Evolutionary conservation across 306 rosid genomes (phyloP).

Genomic region (Purshia tridentata): DNA sequence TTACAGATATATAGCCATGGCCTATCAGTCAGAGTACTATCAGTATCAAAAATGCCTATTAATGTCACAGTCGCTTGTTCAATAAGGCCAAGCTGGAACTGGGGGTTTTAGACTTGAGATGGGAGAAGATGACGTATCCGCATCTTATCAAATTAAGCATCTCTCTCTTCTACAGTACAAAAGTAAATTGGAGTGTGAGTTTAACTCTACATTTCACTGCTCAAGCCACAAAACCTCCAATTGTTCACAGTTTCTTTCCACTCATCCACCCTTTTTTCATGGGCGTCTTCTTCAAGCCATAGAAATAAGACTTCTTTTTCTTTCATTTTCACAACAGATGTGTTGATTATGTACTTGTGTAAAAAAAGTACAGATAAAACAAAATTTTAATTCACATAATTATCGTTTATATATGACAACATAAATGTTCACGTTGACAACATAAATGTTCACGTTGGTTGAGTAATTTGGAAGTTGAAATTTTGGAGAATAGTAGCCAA

Average conservation of each 20-base stretch:
- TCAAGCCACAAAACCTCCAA: background rate
- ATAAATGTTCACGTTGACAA: too few species aligned
- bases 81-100: too few species aligned
- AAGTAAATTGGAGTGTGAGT: background rate
- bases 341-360: too few species aligned
- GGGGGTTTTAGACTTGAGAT: too few species aligned
- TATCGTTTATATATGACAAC: too few species aligned
- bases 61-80: background rate
- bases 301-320: background rate
- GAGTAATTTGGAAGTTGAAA: too few species aligned
- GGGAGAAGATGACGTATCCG: too few species aligned
- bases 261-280: constrained; percentile 25
- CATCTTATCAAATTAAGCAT: too few species aligned
- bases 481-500: too few species aligned
- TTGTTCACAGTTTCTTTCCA: background rate
- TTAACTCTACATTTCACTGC: background rate
- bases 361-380: too few species aligned
- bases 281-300: constrained; percentile 11
- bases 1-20: background rate
- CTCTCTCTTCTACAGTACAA: background rate
- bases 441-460: too few species aligned
- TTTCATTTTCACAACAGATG: background rate
- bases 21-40: background rate
- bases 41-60: background rate
- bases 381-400: too few species aligned